Conservation (phyloP, 1,284 basidiomycete genomes). For the Rhodotorula sp. region DNA sequence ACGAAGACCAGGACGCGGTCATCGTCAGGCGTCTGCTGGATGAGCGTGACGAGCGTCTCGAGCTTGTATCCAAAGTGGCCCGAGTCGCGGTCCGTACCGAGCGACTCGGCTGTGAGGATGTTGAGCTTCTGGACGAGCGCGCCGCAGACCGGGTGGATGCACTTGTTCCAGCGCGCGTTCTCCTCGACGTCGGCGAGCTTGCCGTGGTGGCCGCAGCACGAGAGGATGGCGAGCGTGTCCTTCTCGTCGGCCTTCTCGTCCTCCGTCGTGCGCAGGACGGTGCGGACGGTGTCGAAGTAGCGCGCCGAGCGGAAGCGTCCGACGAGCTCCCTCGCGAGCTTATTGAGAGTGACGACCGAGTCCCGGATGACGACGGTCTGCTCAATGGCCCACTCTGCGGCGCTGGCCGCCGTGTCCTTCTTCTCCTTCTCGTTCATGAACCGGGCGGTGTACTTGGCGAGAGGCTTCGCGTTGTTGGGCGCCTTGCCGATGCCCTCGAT, state of each 20-base stretch:
- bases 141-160: conserved; percentile 21
- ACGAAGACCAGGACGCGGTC: conserved; percentile 88
- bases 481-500: conserved; percentile 51
- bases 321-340: conserved; percentile 79
- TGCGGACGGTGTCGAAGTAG: conserved; percentile 85
- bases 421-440: not conserved
- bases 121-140: conserved; percentile 59
- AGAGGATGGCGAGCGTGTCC: conserved; percentile 65
- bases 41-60: conserved; percentile 75
- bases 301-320: conserved; percentile 82
- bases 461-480: not conserved
- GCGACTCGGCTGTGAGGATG: conserved; percentile 73
- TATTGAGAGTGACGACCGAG: conserved; percentile 60
- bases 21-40: conserved; percentile 67
- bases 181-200: conserved; percentile 69
- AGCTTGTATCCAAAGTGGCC: conserved; percentile 86
- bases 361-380: conserved; percentile 9
- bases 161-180: conserved; percentile 5
- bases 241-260: conserved; percentile 53
- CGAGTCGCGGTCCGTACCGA: conserved; percentile 78
- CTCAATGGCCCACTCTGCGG: conserved; percentile 1
- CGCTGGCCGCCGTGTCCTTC: not conserved
- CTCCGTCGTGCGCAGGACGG: conserved; percentile 63
- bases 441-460: not conserved
- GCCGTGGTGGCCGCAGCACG: conserved; percentile 85